phyloP scores from a whole-genome alignment of 2,329 filamentous ascomycete species.

The Fusarium multiceps region DNA sequence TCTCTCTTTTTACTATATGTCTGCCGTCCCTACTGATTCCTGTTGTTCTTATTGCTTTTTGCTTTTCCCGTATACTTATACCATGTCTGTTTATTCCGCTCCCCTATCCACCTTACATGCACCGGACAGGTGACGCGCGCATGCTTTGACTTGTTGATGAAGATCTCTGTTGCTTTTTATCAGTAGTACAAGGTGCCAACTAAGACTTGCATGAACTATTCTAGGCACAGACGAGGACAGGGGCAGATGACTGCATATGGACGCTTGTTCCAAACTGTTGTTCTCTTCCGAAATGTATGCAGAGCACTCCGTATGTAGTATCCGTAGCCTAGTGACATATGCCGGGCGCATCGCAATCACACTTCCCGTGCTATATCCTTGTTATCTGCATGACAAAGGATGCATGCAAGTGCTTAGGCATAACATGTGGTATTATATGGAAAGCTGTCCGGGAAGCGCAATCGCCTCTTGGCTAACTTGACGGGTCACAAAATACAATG shows the following conservation, averaged over 20 bases:
- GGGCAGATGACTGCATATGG: not conserved
- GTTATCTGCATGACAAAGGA: slow-evolving; percentile 13
- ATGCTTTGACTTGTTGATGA: not conserved
- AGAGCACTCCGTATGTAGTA: not conserved
- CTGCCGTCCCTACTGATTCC: not conserved
- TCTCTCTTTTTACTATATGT: not conserved
- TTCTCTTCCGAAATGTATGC: slow-evolving; percentile 5
- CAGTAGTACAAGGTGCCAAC: not conserved
- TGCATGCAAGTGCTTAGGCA: not conserved
- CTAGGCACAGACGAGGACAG: slow-evolving; percentile 6
- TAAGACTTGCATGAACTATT: slow-evolving; percentile 25
- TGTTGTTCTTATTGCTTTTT: not conserved
- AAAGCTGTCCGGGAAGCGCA: not conserved
- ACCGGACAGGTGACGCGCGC: not conserved
- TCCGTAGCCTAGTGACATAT: slow-evolving; percentile 15
- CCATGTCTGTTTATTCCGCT: not conserved
- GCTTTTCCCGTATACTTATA: not conserved
- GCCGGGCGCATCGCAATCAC: slow-evolving; percentile 20
- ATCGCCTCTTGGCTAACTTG: slow-evolving; percentile 1
- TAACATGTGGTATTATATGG: not conserved
- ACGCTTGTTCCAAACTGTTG: slow-evolving; percentile 1
- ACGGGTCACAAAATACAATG: not conserved
- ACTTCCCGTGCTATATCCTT: slow-evolving; percentile 12
- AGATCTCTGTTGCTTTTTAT: slow-evolving; percentile 17
- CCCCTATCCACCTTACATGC: not conserved